phyloP scores from a whole-genome alignment of 2,329 filamentous ascomycete genomes.

The Fusarium siculi region DNA sequence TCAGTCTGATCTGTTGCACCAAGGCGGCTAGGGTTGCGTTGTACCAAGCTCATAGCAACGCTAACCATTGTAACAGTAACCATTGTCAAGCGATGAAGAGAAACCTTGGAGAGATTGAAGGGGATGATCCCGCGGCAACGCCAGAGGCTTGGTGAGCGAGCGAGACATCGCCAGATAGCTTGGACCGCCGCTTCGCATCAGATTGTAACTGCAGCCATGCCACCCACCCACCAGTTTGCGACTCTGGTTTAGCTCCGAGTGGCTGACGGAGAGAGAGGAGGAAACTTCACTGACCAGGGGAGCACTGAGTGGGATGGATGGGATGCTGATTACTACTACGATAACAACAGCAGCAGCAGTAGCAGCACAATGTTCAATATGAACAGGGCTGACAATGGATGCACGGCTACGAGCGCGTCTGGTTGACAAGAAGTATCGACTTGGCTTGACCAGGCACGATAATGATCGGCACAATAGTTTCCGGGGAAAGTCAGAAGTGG shows the following conservation, averaged over 20 bases:
- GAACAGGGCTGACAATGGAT: conserved; percentile 45
- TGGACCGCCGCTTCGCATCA: conserved; percentile 38
- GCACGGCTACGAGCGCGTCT: conserved; percentile 42
- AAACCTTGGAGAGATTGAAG: conserved; percentile 37
- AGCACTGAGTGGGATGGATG: conserved; percentile 28
- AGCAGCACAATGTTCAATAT: conserved; percentile 26
- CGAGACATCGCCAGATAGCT: conserved; percentile 14
- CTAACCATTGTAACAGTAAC: conserved; percentile 51
- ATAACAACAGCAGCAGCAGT: neutral
- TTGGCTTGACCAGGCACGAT: conserved; percentile 41
- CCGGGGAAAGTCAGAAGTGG: conserved; percentile 40
- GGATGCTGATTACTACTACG: conserved; percentile 23
- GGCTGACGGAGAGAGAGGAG: conserved; percentile 29
- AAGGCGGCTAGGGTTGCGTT: conserved; percentile 20
- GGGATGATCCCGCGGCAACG: conserved; percentile 32
- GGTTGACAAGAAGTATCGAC: conserved; percentile 38
- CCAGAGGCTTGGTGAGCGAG: conserved; percentile 29
- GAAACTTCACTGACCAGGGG: conserved; percentile 27
- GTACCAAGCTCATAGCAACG: conserved; percentile 24
- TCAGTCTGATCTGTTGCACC: conserved; percentile 21
- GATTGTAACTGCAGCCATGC: conserved; percentile 33
- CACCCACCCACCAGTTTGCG: conserved; percentile 33
- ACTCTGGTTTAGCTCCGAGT: conserved; percentile 20
- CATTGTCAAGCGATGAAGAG: conserved; percentile 77
- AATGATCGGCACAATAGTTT: conserved; percentile 44